Conservation (phyloP, 2,329 filamentous ascomycete genomes). For the Xylaria sp. region DNA sequence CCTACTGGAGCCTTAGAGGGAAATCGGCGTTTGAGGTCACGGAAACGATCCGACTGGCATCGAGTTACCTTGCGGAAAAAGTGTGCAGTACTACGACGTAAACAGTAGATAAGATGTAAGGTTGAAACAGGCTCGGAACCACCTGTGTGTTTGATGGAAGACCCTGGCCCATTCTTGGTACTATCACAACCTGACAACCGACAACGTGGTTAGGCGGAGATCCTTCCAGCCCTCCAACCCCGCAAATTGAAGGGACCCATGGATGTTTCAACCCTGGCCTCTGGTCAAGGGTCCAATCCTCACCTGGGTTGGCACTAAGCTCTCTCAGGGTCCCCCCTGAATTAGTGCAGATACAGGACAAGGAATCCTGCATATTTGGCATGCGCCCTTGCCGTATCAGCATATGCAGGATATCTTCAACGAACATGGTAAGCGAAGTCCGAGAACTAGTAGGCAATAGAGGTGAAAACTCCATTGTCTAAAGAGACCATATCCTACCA, state of each 20-base stretch:
- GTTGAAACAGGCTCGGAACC: not conserved
- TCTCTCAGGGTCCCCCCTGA: not conserved
- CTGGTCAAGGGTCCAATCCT: not conserved
- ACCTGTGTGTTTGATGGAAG: not conserved
- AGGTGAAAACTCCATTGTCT: conserved; percentile 5
- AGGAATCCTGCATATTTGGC: conserved; percentile 14
- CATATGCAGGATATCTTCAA: not conserved
- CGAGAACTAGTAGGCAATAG: conserved; percentile 17
- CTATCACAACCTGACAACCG: not conserved
- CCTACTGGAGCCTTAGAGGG: too few species aligned
- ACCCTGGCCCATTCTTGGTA: not conserved
- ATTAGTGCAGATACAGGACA: not conserved
- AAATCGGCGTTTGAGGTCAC: too few species aligned
- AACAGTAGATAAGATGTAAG: not conserved
- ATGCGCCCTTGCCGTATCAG: conserved; percentile 5
- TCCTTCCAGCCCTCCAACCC: not conserved
- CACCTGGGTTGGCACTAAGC: conserved; percentile 10
- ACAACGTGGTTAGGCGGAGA: not conserved
- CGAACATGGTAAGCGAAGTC: conserved; percentile 13
- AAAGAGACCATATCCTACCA: conserved; percentile 7
- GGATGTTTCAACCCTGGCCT: conserved; percentile 6
- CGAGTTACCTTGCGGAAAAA: too few species aligned
- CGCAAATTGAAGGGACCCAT: not conserved
- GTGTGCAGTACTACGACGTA: too few species aligned
- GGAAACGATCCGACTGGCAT: too few species aligned